A percentile compares a stretch with the other conserved stretches of the same genome.
Evolutionary conservation across 768 basidiomycete species (phyloP).

Genomic region (Lactarius psammicola): DNA sequence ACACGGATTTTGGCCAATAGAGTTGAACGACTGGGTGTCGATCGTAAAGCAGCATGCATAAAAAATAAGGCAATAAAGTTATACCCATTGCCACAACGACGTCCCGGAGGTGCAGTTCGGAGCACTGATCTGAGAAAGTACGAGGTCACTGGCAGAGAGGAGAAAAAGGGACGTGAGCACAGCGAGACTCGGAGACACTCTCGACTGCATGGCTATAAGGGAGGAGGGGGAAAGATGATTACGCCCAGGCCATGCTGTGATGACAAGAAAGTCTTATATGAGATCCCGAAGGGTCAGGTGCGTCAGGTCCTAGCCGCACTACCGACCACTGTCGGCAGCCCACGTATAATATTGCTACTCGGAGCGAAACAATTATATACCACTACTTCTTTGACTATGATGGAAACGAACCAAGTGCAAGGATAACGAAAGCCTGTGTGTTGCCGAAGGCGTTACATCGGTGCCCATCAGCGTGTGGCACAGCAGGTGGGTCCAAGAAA

Average conservation of each 20-base stretch:
- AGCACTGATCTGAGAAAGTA: background rate
- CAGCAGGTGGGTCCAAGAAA: too few species aligned
- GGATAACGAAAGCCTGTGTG: too few species aligned
- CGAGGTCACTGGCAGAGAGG: background rate
- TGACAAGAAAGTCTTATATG: background rate
- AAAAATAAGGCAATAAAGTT: background rate
- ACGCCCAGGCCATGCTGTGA: background rate
- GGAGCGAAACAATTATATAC: too few species aligned
- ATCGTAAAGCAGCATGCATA: background rate
- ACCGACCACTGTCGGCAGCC: too few species aligned
- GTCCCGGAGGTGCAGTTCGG: background rate
- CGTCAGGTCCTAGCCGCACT: too few species aligned
- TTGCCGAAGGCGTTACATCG: too few species aligned
- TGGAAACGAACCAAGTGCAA: too few species aligned
- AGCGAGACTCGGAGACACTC: background rate
- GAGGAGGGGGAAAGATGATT: background rate
- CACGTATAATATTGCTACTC: too few species aligned
- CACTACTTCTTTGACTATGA: too few species aligned
- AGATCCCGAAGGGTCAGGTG: too few species aligned
- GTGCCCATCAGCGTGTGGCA: too few species aligned
- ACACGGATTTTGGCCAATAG: background rate
- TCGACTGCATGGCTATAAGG: background rate
- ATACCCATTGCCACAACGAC: background rate
- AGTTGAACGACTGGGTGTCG: background rate
- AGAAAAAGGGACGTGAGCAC: background rate